phyloP scores from a whole-genome alignment of 495 filamentous ascomycete genomes.

The Xylaria intraflava region DNA sequence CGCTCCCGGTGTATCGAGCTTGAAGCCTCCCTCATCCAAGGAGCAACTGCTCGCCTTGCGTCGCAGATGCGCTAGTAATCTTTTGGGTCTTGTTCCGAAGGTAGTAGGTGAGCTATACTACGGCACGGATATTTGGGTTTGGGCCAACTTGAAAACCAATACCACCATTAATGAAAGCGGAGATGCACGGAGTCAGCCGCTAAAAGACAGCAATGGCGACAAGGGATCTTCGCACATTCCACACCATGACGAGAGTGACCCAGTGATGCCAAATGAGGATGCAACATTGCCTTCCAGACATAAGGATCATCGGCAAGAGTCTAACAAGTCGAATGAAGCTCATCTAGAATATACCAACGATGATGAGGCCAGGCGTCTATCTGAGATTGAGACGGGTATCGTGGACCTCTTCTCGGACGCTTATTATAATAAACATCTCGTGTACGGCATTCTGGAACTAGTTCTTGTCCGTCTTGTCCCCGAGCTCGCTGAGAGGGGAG shows the following conservation, averaged over 20 bases:
- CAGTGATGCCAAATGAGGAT: conserved; percentile 27
- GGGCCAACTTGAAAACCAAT: conserved; percentile 16
- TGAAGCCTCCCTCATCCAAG: conserved; percentile 41
- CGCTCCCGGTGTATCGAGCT: conserved; percentile 42
- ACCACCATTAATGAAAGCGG: conserved; percentile 12
- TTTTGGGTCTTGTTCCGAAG: conserved; percentile 47
- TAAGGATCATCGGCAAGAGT: neutral
- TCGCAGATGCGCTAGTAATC: conserved; percentile 45
- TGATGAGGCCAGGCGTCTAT: conserved; percentile 33
- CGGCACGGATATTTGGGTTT: conserved; percentile 29
- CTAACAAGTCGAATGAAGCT: conserved; percentile 14
- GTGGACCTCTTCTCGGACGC: conserved; percentile 71
- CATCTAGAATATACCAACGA: conserved; percentile 28
- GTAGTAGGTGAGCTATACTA: conserved; percentile 47
- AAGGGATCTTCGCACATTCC: conserved; percentile 25
- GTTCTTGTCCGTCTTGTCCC: conserved; percentile 73
- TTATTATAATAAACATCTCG: conserved; percentile 85
- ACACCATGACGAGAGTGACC: conserved; percentile 31
- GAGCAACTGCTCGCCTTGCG: conserved; percentile 43
- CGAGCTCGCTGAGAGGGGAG: conserved; percentile 70
- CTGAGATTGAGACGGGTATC: conserved; percentile 47
- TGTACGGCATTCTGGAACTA: conserved; percentile 72
- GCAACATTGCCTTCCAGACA: conserved; percentile 26
- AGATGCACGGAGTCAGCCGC: conserved; percentile 26
- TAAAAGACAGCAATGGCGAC: conserved; percentile 17